These are phyloP conservation scores for Candida quercuum DNA, from an alignment of 805 yeast species.

Conservation along the genomic window DNA sequence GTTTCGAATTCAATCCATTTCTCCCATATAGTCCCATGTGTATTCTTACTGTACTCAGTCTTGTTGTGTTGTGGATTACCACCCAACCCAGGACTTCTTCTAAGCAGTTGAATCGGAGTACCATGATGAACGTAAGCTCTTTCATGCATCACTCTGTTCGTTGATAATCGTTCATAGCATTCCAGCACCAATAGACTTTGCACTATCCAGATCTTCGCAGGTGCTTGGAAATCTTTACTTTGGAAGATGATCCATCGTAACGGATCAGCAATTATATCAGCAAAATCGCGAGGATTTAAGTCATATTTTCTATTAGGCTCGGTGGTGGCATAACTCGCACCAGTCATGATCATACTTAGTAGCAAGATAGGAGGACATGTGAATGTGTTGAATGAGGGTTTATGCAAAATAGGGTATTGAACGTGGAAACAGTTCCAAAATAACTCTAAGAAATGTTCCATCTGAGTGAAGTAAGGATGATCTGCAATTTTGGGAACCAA, in stretches of 20 bases:
- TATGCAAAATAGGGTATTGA: conserved; percentile 44
- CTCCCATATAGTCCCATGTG: conserved; percentile 39
- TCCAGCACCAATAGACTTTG: conserved; percentile 74
- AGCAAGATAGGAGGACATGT: conserved; percentile 47
- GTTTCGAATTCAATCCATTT: conserved; percentile 80
- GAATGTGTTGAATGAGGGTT: conserved; percentile 48
- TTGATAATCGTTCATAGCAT: conserved; percentile 70
- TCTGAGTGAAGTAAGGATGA: conserved; percentile 17
- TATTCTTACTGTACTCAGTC: conserved; percentile 22
- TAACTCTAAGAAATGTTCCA: conserved; percentile 21
- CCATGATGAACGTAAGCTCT: conserved; percentile 85
- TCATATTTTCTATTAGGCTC: conserved; percentile 13
- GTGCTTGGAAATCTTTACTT: conserved; percentile 68
- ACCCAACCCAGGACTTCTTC: conserved; percentile 73
- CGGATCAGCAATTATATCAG: conserved; percentile 38
- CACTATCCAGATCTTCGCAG: conserved; percentile 69
- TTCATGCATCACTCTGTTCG: conserved; percentile 68
- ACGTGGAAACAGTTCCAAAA: conserved; percentile 28
- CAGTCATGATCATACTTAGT: conserved; percentile 42
- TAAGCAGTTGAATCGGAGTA: conserved; percentile 69
- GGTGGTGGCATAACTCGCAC: conserved; percentile 20
- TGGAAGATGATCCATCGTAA: conserved; percentile 67
- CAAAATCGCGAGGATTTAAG: conserved; percentile 20
- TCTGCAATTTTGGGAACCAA: conserved; percentile 18
- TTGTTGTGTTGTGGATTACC: conserved; percentile 49